Evolutionary conservation across 306 rosid genomes (phyloP), one percentile per base, ranked within the genome.

Genomic region (Alnus rubra): DNA sequence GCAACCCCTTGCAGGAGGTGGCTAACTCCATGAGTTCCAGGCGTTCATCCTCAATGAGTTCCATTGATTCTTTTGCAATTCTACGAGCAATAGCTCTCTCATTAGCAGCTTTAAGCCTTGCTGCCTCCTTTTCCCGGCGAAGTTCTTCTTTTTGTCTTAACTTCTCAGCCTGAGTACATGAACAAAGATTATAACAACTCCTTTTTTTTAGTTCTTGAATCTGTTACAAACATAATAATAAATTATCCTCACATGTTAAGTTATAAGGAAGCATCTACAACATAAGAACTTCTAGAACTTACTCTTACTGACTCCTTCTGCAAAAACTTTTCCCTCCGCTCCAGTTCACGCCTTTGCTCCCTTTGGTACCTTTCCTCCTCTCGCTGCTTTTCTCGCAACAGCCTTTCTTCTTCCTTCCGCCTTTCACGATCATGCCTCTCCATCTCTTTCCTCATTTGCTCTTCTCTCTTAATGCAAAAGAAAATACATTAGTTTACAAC

Each of bases 21-120:
- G 93, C 92, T 72, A 92, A 77, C 70, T 92, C 92, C 97, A 92
- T 89, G 71, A 92, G 87, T 79, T 92, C 97, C 78, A 92, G 82
- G 39, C 74, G 86, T 74, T 92, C 97, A 88, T 92, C 97, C 52
- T 92, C 97, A 79, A 88, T 81, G 33, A 87, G 92, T 77, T 90
- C 95, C 79, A 65, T 71, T 47, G 95, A 88, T 80, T 89, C 97
- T 86, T 84, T 90, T 62, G 90, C 95, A 80, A 84, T 80, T 80
- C 80, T 85, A 74, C 97, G 93, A 79, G 97, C 88, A 83, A 81
- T 60, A 69, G 92, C 90, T 85, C 92, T 90, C 83, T 87, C 90
- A 79, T 85, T 83, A 69, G 93, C 88, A 86, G 89, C 95, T 85
- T 85, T 92, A 72, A 86, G 88, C 87, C 92, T 89, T 65, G 90